Base-by-base conservation (phyloP, 768 basidiomycete genomes). In the Trametopsis cervina region DNA sequence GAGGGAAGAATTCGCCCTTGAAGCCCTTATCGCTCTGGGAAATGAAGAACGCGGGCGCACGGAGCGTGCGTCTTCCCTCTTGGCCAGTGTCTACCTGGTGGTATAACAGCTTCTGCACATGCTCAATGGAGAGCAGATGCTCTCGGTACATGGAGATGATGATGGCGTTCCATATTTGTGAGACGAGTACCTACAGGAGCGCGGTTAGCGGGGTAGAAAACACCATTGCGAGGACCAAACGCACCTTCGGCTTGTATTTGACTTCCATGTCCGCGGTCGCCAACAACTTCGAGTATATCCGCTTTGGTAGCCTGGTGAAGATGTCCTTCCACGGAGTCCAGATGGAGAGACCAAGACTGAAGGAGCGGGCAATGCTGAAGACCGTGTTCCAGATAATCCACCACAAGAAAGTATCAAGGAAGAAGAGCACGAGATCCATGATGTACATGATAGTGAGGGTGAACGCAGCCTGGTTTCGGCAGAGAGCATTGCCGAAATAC, bases 141-240 rank as follows among this genome's bases (percentile, higher is more conserved):
- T 99, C 96, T 61, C 96, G 85, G 67, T 98, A 99, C 96, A 99
- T 99, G 12, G 95, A 98, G 57, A 99, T 98, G 69, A 99, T 96
- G 69, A 99, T 85, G 20, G 96, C 96, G 63, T 99, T 99, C 96
- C 96, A 98, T 47, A 99, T 94, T 68, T 97, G 96, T 13, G 94
- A 96, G 38, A 99, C 95, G 35, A 99, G 77, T 33, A 99, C 92
- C 89, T 92, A 22, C 42, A 13, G 11, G 40, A 33, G 24, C 20
- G 11, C 36, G 35, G 17, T 15, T 29, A 25, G 21, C 21, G 27
- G 29, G 53, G 42, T 39, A 44, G 23, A 7, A 21, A 42, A 21
- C 23, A 43, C 44, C 4, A 5, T 46, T 27, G 23, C 47, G 20
- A 46, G 9, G 33, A 11, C 21, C 29, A 37, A 27, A 12, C 44